Conservation (phyloP, 805 yeast genomes). For the Wickerhamiella spandovensis region DNA sequence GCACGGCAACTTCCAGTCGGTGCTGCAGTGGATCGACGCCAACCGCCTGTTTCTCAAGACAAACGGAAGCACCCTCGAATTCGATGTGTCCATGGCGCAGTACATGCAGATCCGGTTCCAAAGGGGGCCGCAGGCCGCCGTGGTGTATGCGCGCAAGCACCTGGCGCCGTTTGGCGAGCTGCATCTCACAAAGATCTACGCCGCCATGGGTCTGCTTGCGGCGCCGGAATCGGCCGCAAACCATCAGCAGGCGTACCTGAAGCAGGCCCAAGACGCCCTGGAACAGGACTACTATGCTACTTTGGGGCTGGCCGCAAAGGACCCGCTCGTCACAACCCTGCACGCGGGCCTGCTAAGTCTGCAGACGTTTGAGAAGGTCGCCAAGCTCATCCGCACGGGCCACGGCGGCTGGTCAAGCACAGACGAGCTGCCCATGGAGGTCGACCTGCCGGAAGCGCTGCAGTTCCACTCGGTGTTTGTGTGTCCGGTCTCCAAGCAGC, state of each 20-base stretch:
- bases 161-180: background rate
- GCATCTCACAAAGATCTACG: background rate
- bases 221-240: background rate
- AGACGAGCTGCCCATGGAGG: conserved; percentile 27
- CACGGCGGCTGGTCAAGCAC: conserved; percentile 1
- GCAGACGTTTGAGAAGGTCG: background rate
- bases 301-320: background rate
- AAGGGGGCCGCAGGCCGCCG: background rate
- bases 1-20: background rate
- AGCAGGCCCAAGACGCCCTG: background rate
- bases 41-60: background rate
- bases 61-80: background rate
- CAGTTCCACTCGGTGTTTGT: conserved; percentile 55
- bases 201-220: background rate
- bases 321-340: background rate
- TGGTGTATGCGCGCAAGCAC: background rate
- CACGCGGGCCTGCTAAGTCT: background rate
- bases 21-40: background rate
- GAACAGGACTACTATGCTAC: background rate
- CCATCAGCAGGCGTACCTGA: background rate
- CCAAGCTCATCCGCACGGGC: background rate
- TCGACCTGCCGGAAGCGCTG: conserved; percentile 38
- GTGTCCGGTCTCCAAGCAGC: conserved; percentile 59
- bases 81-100: background rate
- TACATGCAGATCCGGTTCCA: background rate